Evolutionary conservation across 164 flowering plant genomes (phyloP).

Genomic region (Paratinospora sagittata): DNA sequence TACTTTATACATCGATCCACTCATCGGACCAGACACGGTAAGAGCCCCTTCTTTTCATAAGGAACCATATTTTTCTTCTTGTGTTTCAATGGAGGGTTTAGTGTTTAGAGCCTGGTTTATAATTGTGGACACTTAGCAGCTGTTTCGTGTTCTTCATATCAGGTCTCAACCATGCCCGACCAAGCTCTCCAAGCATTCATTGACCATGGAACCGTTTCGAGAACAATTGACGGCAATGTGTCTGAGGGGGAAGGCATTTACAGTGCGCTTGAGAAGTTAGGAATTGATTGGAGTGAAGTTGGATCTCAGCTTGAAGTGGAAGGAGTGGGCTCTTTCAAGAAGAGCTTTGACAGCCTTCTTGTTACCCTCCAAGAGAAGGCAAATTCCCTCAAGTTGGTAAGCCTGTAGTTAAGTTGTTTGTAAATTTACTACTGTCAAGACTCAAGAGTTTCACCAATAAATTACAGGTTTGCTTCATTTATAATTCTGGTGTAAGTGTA

Average conservation of each 20-base stretch:
- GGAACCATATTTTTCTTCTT: background rate
- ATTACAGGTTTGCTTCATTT: background rate
- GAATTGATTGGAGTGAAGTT: slow-evolving; percentile 79
- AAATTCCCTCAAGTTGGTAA: slow-evolving; percentile 62
- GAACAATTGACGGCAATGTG: slow-evolving; percentile 82
- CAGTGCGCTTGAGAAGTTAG: slow-evolving; percentile 85
- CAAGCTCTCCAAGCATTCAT: slow-evolving; percentile 90
- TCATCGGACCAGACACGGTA: slow-evolving; percentile 95
- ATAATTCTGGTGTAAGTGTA: background rate
- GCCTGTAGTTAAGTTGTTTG: slow-evolving; percentile 17
- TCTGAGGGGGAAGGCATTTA: slow-evolving; percentile 93
- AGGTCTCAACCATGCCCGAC: slow-evolving; percentile 99
- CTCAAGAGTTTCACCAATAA: background rate
- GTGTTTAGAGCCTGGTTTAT: background rate
- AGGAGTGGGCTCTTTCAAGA: slow-evolving; percentile 93
- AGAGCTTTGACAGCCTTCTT: slow-evolving; percentile 92
- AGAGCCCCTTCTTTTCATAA: slow-evolving; percentile 16
- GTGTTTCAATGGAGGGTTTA: background rate
- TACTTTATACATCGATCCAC: slow-evolving; percentile 89
- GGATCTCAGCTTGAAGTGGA: slow-evolving; percentile 81
- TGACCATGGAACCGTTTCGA: slow-evolving; percentile 75
- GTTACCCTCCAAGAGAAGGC: slow-evolving; percentile 86
- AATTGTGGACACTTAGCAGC: background rate
- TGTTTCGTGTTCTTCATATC: background rate
- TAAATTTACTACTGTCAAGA: background rate